A percentile compares a stretch with the other conserved stretches of the same genome.
These are phyloP conservation scores for Canariomyces notabilis DNA, from an alignment of 2,329 filamentous ascomycete species.

Conservation along the genomic window DNA sequence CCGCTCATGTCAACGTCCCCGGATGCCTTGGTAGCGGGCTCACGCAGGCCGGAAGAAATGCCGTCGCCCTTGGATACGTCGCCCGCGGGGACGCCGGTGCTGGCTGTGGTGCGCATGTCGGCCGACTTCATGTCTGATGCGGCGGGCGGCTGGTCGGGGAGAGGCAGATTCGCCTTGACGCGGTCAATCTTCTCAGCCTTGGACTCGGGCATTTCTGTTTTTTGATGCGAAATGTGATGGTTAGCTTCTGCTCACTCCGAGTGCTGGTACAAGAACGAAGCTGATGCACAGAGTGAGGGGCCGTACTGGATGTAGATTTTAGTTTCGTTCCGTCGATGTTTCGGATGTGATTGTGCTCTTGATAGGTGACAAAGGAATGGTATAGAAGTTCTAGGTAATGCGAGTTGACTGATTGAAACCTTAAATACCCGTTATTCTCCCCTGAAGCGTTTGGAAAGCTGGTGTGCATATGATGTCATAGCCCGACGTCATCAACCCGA, in stretches of 20 bases:
- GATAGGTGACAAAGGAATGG: too few relatives aligned
- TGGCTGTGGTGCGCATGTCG: conserved; percentile 64
- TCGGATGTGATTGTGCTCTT: too few relatives aligned
- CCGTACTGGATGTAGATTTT: too few relatives aligned
- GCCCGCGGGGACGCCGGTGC: conserved; percentile 48
- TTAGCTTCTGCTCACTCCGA: not conserved
- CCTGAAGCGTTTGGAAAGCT: too few relatives aligned
- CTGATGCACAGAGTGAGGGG: too few relatives aligned
- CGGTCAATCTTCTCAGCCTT: conserved; percentile 64
- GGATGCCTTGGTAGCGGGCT: conserved; percentile 52
- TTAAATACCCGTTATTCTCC: too few relatives aligned
- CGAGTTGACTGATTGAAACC: too few relatives aligned
- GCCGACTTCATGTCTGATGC: conserved; percentile 74
- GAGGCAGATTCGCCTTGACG: conserved; percentile 66
- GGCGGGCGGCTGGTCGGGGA: conserved; percentile 72
- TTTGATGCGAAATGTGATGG: not conserved
- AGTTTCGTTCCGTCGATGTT: too few relatives aligned
- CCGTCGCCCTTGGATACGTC: conserved; percentile 48
- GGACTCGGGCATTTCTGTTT: conserved; percentile 38
- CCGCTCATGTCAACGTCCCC: conserved; percentile 51
- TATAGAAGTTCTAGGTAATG: too few relatives aligned
- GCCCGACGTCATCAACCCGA: too few relatives aligned
- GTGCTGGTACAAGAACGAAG: too few relatives aligned
- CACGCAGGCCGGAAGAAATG: conserved; percentile 50
- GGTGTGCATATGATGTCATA: too few relatives aligned